A percentile compares a stretch with the other conserved stretches of the same genome.
Conservation (phyloP, 331 rosid species). For the Ulmus americana region DNA sequence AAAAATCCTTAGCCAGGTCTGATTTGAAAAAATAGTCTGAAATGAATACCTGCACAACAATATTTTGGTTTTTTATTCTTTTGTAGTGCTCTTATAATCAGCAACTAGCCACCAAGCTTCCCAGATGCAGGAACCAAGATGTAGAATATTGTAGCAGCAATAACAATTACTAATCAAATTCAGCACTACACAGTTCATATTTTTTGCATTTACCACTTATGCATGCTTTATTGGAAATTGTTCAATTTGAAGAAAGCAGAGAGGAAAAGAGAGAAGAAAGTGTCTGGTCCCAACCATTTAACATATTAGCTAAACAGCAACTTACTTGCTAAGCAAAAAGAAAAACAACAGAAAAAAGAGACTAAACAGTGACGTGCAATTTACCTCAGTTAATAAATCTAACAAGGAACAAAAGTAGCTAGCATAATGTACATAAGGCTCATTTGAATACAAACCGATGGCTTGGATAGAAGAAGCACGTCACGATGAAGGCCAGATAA, state of each 20-base stretch:
- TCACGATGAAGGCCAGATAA: constrained; percentile 91
- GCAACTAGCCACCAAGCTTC: background rate
- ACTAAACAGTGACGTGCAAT: background rate
- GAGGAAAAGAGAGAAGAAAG: too few species aligned
- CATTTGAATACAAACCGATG: constrained; percentile 47
- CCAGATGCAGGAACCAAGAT: background rate
- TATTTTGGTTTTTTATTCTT: constrained; percentile 16
- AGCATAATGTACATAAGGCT: background rate
- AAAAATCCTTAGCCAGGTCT: constrained; percentile 62
- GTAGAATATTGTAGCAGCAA: too few species aligned
- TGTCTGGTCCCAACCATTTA: too few species aligned
- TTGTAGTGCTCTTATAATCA: background rate
- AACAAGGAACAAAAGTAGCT: background rate
- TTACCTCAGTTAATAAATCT: background rate
- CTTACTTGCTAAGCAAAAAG: background rate
- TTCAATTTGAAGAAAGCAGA: too few species aligned
- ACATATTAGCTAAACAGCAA: too few species aligned
- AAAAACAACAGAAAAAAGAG: background rate
- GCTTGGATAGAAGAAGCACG: constrained; percentile 86
- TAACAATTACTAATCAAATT: too few species aligned
- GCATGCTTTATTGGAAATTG: too few species aligned
- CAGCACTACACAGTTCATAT: too few species aligned
- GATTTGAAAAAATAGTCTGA: constrained; percentile 81
- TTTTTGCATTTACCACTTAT: too few species aligned
- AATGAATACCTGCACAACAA: constrained; percentile 60